phyloP scores from a whole-genome alignment of 1,284 basidiomycete genomes.

The Austroboletus olivaceoglutinosus region DNA sequence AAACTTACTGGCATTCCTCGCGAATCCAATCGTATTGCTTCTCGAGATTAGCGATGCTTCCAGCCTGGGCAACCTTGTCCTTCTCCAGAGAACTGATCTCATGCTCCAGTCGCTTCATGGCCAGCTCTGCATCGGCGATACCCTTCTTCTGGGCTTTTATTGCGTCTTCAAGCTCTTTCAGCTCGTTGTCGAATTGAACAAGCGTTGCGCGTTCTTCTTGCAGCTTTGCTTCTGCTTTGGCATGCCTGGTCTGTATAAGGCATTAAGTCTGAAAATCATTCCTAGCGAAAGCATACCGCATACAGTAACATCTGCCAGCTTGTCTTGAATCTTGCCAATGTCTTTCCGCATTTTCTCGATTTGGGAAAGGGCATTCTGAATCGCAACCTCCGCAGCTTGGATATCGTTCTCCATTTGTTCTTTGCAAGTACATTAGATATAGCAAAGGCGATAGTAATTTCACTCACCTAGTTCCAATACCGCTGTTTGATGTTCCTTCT shows the following conservation, averaged over 20 bases:
- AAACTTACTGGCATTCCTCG: constrained; percentile 73
- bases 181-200: constrained; percentile 84
- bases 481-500: constrained; percentile 88
- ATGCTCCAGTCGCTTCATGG: constrained; percentile 59
- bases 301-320: constrained; percentile 58
- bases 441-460: background rate
- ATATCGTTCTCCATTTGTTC: constrained; percentile 89
- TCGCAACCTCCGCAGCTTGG: constrained; percentile 52
- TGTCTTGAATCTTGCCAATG: constrained; percentile 55
- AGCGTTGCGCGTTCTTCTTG: constrained; percentile 84
- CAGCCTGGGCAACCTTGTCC: constrained; percentile 50
- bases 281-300: background rate
- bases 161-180: constrained; percentile 77
- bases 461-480: constrained; percentile 79
- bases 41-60: constrained; percentile 62
- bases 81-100: constrained; percentile 50
- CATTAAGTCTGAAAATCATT: background rate
- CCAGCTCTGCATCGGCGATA: constrained; percentile 70
- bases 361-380: constrained; percentile 60
- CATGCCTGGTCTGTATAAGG: constrained; percentile 48
- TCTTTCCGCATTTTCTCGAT: constrained; percentile 64
- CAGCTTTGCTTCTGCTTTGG: constrained; percentile 71
- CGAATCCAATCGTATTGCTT: constrained; percentile 86
- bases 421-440: constrained; percentile 24
- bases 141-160: constrained; percentile 82